Evolutionary conservation across 176 grass and related monocot genomes (phyloP).

Genomic region (Hordeum vulgare): DNA sequence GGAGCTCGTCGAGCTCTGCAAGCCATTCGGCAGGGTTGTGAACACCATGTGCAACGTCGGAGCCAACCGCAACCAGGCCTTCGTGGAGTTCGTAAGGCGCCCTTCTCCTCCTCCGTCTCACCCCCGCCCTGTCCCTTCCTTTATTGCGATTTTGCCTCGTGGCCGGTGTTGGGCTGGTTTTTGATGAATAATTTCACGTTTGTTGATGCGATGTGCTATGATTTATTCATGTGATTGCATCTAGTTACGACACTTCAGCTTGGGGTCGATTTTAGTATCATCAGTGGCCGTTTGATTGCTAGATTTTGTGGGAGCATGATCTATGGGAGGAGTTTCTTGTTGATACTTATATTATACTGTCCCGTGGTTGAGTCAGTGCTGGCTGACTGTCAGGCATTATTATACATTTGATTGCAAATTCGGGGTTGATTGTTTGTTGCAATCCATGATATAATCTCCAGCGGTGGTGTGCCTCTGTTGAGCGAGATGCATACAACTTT

Average conservation of each 20-base stretch:
- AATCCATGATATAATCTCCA: background rate
- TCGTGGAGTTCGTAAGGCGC: conserved; percentile 86
- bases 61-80: conserved; percentile 93
- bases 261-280: background rate
- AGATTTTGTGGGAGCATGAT: background rate
- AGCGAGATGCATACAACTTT: background rate
- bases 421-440: background rate
- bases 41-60: conserved; percentile 99
- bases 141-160: background rate
- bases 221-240: background rate
- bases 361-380: background rate
- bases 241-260: background rate
- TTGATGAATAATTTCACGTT: background rate
- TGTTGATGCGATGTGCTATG: background rate
- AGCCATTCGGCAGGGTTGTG: conserved; percentile 79
- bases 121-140: background rate
- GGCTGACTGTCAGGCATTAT: background rate
- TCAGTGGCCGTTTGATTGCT: background rate
- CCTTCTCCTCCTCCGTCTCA: background rate
- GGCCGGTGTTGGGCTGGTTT: background rate
- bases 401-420: background rate
- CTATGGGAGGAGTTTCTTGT: background rate
- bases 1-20: conserved; percentile 90
- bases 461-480: background rate
- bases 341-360: background rate